Conservation (phyloP, 192 early-diverging fungal species). For the Radiomyces spectabilis region DNA sequence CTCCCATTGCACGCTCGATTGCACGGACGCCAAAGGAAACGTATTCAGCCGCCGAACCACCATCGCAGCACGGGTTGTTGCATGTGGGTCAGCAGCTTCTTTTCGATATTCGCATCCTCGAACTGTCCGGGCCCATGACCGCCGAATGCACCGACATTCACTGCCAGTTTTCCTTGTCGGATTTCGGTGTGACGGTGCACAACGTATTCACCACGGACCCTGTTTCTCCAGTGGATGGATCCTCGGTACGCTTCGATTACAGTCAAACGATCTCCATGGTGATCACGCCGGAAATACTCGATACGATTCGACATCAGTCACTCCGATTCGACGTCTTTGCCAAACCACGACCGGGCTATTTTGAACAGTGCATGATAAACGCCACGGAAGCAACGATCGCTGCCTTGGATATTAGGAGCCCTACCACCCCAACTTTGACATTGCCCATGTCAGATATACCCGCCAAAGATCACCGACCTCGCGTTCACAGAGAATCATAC, state of each 20-base stretch:
- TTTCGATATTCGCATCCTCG: neutral
- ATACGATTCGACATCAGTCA: too few relatives aligned
- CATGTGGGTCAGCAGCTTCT: constrained; percentile 33
- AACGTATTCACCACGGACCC: too few relatives aligned
- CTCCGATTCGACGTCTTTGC: too few relatives aligned
- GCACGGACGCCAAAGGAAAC: neutral
- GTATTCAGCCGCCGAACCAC: neutral
- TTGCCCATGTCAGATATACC: constrained; percentile 25
- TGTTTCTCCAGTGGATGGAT: too few relatives aligned
- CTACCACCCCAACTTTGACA: constrained; percentile 42
- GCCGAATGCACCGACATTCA: neutral
- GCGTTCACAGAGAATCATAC: neutral
- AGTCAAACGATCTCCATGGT: too few relatives aligned
- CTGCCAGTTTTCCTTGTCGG: constrained; percentile 15
- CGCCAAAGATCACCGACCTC: neutral
- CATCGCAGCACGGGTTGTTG: neutral
- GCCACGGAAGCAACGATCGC: constrained; percentile 42
- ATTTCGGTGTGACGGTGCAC: constrained; percentile 57
- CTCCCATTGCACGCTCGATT: constrained; percentile 28
- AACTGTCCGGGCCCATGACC: neutral
- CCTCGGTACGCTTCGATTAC: too few relatives aligned
- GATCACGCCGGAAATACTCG: constrained; percentile 50
- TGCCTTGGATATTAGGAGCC: constrained; percentile 48
- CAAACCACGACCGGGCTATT: constrained; percentile 57
- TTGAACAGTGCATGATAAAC: constrained; percentile 36